Evolutionary conservation across 202 grass and related monocot genomes (phyloP).

Genomic region (Sporobolus alterniflorus): DNA sequence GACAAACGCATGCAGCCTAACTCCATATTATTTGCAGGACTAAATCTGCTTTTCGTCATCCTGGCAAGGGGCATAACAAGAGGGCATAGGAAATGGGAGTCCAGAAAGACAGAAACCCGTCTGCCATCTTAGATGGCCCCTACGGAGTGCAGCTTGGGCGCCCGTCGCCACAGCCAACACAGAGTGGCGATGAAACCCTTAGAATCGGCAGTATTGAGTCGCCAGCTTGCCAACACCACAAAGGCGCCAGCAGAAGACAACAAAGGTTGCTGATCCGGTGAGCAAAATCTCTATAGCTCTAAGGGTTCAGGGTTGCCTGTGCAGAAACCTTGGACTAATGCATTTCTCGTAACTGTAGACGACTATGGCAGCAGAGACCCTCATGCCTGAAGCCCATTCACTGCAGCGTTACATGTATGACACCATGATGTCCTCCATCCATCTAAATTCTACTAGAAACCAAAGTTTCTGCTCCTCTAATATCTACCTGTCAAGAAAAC

Average conservation of each 20-base stretch:
- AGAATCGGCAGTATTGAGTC: background rate
- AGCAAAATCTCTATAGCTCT: background rate
- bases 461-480: background rate
- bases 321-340: background rate
- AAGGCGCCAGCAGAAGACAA: conserved; percentile 16
- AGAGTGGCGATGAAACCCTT: conserved; percentile 17
- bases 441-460: background rate
- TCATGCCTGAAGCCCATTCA: conserved; percentile 83
- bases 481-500: background rate
- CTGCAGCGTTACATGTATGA: conserved; percentile 67
- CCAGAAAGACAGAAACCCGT: conserved; percentile 31
- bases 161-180: conserved; percentile 8
- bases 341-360: conserved; percentile 40
- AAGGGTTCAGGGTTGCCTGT: background rate
- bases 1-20: background rate
- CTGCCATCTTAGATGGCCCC: conserved; percentile 56
- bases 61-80: background rate
- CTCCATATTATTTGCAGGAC: background rate
- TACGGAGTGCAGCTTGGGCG: conserved; percentile 51
- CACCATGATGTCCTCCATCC: background rate
- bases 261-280: conserved; percentile 70
- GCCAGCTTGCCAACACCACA: conserved; percentile 14
- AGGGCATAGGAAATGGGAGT: conserved; percentile 42
- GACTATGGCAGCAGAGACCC: conserved; percentile 75
- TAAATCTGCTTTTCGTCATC: background rate